Percentiles rank a stretch among this genome's conserved stretches.
Evolutionary conservation across 192 early-diverging fungal species (phyloP).

Genomic region (Thoreauomyces humboldtii): DNA sequence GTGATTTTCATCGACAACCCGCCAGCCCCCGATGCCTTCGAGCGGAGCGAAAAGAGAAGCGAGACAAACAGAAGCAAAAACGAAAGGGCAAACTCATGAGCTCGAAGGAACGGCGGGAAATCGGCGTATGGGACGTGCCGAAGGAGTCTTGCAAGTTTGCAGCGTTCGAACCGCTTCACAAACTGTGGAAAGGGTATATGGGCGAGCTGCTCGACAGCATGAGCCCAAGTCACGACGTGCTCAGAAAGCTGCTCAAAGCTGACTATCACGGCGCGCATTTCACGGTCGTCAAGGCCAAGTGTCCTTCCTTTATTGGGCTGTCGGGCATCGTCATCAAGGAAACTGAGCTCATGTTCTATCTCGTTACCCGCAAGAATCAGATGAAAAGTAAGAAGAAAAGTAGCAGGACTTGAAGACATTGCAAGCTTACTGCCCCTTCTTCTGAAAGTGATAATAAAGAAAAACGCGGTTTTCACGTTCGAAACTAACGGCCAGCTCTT

Average conservation of each 20-base stretch:
- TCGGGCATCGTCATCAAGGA: conserved; percentile 84
- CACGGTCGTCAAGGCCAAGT: conserved; percentile 44
- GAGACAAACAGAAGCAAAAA: conserved; percentile 26
- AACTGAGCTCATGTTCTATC: conserved; percentile 80
- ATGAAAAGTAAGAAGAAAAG: conserved; percentile 72
- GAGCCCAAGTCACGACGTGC: background rate
- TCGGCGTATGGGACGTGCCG: background rate
- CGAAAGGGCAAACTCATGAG: background rate
- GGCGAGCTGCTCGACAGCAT: background rate
- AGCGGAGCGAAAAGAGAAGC: background rate
- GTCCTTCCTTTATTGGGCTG: conserved; percentile 73
- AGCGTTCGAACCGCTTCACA: conserved; percentile 69
- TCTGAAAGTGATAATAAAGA: conserved; percentile 85
- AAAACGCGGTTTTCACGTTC: conserved; percentile 43
- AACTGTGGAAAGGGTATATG: conserved; percentile 50
- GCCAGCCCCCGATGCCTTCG: conserved; percentile 16
- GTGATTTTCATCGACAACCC: conserved; percentile 54
- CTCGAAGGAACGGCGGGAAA: background rate
- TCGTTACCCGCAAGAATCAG: conserved; percentile 65
- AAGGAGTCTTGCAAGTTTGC: conserved; percentile 42
- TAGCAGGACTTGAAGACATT: too few species aligned
- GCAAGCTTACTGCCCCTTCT: too few species aligned
- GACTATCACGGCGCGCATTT: background rate
- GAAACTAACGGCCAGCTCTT: conserved; percentile 43
- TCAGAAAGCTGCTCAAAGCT: background rate